phyloP scores from a whole-genome alignment of 2,329 filamentous ascomycete species.

The Apiospora sp. region DNA sequence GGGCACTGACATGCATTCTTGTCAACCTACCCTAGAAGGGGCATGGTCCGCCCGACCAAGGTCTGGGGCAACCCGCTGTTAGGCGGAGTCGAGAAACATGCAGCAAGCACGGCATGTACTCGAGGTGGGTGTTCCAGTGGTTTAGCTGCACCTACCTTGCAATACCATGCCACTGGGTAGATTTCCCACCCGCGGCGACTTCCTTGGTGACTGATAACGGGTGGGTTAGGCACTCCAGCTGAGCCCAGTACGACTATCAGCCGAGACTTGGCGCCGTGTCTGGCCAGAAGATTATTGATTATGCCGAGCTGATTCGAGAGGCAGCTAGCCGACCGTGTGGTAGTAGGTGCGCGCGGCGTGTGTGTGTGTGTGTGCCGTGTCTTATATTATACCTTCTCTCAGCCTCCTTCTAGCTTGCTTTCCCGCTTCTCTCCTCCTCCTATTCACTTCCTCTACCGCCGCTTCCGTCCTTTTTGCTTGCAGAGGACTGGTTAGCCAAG shows the following conservation, averaged over 20 bases:
- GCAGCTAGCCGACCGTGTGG: neutral
- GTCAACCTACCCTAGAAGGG: conserved; percentile 19
- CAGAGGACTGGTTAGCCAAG: conserved; percentile 18
- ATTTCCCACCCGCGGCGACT: neutral
- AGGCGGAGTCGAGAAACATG: neutral
- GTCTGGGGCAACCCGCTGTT: neutral
- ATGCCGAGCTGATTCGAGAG: conserved; percentile 10
- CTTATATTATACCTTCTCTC: conserved; percentile 19
- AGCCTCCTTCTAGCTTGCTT: neutral
- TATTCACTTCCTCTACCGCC: conserved; percentile 1
- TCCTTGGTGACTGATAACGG: conserved; percentile 16
- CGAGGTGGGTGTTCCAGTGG: no score
- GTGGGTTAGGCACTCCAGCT: conserved; percentile 14
- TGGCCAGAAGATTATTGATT: conserved; percentile 14
- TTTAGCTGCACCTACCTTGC: neutral
- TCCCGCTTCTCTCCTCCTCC: neutral
- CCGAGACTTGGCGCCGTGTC: conserved; percentile 7
- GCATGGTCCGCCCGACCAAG: neutral
- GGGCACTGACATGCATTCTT: conserved; percentile 4
- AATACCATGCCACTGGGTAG: neutral
- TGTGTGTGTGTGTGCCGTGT: neutral
- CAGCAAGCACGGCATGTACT: neutral
- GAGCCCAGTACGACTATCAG: conserved; percentile 13
- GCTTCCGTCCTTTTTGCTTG: conserved; percentile 1
- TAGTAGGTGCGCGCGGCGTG: no score